Base-by-base conservation (phyloP, 2,329 filamentous ascomycete genomes). In the Dendrostoma leiphaemia region DNA sequence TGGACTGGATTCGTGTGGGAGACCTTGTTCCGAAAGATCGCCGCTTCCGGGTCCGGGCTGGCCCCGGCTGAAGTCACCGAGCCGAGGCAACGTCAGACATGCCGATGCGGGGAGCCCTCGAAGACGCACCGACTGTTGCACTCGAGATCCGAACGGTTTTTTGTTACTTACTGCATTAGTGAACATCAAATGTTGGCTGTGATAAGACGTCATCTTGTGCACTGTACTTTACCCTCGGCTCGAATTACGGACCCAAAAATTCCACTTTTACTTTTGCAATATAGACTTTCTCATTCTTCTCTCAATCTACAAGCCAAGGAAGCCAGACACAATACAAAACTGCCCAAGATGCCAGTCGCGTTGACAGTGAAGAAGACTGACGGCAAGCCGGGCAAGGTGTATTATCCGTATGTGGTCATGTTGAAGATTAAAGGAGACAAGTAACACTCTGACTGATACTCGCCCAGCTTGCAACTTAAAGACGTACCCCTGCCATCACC, bases 361-460 rank as follows among this genome's bases (percentile, higher is more conserved):
- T 80, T 91, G 51, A 80, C 80, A 24, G 77, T 92, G 59, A 79
- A 85, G 64, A 80, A 90, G 61, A 76, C 88, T 48, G 87, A 91
- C 61, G 90, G 89, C 63, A 93, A 92, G 74, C 91, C 91, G 8
- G 91, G 91, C 54, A 77, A 92, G 71, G 92, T 96, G 60, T 96
- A 93, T 74, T 91, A 92, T 65, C 88, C 89, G 83, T 86, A 67
- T 68, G 79, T 59, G 9, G 19, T 24, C n/a, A 10, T n/a, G 13
- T 9, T 15, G 1, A 4, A 29, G 8, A 24, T 34, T 40, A 23
- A 3, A 47, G 23, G 4, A 35, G 12, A 38, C 21, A 34, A 44
- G 9, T n/a, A n/a, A 45, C 7, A 31, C 15, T n/a, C 17, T 29
- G 6, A 13, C 37, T 50, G 3, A 37, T 37, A 17, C 1, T 31